Evolutionary conservation across 192 early-diverging fungal species (phyloP).

Genomic region (Linnemannia elongata): DNA sequence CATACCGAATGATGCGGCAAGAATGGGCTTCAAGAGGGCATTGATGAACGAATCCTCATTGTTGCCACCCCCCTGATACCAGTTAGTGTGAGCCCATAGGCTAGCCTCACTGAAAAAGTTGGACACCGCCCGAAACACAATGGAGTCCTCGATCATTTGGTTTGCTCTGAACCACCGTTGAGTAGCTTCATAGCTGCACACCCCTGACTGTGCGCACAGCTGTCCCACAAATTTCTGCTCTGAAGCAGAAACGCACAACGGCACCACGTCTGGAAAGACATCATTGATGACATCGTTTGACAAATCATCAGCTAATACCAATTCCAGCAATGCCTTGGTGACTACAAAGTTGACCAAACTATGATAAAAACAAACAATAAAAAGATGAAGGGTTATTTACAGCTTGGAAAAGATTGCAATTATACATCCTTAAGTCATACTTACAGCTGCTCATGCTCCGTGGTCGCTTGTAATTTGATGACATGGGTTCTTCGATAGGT

Average conservation of each 20-base stretch:
- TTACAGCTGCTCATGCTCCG: neutral
- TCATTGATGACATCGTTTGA: neutral
- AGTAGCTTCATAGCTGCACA: neutral
- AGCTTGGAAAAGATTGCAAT: no score
- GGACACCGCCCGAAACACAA: conserved; percentile 11
- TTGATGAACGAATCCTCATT: conserved; percentile 22
- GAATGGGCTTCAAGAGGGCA: conserved; percentile 12
- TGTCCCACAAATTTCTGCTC: neutral
- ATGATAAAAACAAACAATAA: neutral
- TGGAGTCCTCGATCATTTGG: neutral
- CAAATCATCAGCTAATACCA: neutral
- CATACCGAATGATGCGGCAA: conserved; percentile 15
- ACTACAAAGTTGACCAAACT: conserved; percentile 7
- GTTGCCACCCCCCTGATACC: conserved; percentile 15
- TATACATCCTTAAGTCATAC: neutral
- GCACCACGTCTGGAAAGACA: neutral
- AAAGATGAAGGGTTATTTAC: neutral
- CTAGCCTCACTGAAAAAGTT: conserved; percentile 11
- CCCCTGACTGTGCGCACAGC: neutral
- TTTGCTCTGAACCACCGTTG: neutral
- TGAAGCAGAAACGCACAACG: neutral
- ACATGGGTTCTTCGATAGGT: neutral
- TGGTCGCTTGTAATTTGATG: conserved; percentile 11
- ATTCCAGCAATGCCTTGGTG: neutral
- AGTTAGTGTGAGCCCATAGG: conserved; percentile 21